Evolutionary conservation across 257 asterid species (phyloP).

Genomic region (Solanum paucissectum): DNA sequence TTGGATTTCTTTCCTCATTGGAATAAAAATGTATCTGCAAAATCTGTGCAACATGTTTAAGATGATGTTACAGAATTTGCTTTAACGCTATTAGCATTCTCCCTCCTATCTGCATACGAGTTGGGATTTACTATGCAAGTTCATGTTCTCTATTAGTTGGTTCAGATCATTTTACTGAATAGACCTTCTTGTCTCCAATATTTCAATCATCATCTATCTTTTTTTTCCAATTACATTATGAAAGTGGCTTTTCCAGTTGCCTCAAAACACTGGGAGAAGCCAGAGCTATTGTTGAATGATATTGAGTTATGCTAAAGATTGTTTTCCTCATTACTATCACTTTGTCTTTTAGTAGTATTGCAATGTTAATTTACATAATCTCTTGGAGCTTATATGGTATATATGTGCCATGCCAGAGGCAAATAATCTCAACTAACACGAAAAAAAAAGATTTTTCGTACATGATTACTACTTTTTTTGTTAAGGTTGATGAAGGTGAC

Average conservation of each 20-base stretch:
- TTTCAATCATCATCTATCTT: background rate
- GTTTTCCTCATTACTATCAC: background rate
- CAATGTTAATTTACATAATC: background rate
- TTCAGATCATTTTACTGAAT: background rate
- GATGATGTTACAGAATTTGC: background rate
- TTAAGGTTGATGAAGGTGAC: background rate
- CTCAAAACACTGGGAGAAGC: background rate
- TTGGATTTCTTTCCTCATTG: constrained; percentile 4
- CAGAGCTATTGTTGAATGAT: background rate
- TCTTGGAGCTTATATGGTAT: background rate
- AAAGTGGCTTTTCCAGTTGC: background rate
- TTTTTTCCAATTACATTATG: background rate
- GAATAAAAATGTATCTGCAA: constrained; percentile 30
- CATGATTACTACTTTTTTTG: no score
- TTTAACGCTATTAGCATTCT: background rate
- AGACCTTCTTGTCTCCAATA: background rate
- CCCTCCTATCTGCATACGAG: background rate
- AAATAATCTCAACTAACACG: background rate
- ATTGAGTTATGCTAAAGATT: background rate
- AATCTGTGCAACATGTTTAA: constrained; percentile 3
- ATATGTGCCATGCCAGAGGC: background rate
- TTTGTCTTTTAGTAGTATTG: background rate
- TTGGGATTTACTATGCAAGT: background rate
- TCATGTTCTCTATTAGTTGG: background rate
- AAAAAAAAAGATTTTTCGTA: no score